phyloP scores from a whole-genome alignment of 441 rosid genomes.

The Brassica balearica region DNA sequence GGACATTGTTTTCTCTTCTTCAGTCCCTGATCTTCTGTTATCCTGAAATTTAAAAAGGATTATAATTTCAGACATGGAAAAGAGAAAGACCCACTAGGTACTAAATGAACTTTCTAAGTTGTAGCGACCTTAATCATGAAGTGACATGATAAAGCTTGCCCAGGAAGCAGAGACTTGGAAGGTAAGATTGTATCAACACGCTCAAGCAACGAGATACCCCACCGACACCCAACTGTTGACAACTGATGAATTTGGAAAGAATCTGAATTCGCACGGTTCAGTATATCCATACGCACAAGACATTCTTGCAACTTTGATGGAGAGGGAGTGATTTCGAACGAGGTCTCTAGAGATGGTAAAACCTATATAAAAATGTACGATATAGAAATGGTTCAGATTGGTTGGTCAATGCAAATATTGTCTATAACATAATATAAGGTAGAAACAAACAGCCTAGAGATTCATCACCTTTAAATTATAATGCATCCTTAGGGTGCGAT shows the following conservation, averaged over 20 bases:
- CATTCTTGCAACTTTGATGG: constrained; percentile 85
- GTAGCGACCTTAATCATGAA: constrained; percentile 83
- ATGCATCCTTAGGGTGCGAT: constrained; percentile 87
- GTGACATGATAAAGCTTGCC: constrained; percentile 87
- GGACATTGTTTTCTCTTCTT: constrained; percentile 49
- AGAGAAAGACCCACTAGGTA: constrained; percentile 15
- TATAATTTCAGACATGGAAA: constrained; percentile 26
- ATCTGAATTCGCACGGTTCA: constrained; percentile 75
- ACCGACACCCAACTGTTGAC: constrained; percentile 77
- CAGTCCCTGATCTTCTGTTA: constrained; percentile 49
- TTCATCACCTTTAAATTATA: constrained; percentile 71
- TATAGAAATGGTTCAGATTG: constrained; percentile 30
- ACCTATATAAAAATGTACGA: constrained; percentile 56
- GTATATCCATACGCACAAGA: constrained; percentile 89
- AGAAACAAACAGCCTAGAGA: background rate
- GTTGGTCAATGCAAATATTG: constrained; percentile 3
- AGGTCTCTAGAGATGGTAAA: constrained; percentile 81
- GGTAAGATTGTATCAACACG: constrained; percentile 70
- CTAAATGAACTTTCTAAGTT: constrained; percentile 2
- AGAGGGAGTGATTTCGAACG: constrained; percentile 80
- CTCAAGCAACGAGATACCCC: constrained; percentile 89
- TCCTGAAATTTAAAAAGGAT: constrained; percentile 53
- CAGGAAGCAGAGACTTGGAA: constrained; percentile 69
- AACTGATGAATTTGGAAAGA: constrained; percentile 81
- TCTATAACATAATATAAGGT: no score